Percentiles rank a stretch among this genome's conserved stretches.
phyloP scores from a whole-genome alignment of 192 early-diverging fungal species.

The Backusella australiensis region DNA sequence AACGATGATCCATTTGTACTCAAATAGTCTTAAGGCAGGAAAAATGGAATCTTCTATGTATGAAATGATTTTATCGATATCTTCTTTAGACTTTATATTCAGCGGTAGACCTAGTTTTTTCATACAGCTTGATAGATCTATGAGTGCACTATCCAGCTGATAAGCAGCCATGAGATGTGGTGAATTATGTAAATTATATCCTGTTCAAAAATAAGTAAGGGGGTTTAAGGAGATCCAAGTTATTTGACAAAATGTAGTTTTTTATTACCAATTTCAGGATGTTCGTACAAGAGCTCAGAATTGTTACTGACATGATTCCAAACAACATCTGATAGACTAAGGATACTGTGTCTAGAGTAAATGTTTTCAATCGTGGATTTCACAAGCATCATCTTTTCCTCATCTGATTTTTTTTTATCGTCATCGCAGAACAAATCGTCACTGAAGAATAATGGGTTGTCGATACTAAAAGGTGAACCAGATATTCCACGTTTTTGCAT shows the following conservation, averaged over 20 bases:
- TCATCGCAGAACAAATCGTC: constrained; percentile 80
- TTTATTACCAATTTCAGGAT: constrained; percentile 85
- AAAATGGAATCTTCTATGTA: constrained; percentile 55
- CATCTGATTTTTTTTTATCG: constrained; percentile 39
- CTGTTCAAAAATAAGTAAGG: constrained; percentile 39
- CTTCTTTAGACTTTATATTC: constrained; percentile 58
- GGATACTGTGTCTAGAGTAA: constrained; percentile 61
- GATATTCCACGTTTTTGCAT: constrained; percentile 87
- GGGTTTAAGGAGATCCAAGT: not conserved
- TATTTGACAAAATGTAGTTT: not conserved
- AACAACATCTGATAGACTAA: constrained; percentile 91
- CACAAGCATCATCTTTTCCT: constrained; percentile 60
- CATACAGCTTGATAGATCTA: constrained; percentile 65
- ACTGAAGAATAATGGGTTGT: constrained; percentile 85
- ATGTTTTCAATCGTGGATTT: constrained; percentile 52
- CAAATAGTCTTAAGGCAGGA: constrained; percentile 72
- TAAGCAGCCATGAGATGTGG: constrained; percentile 90
- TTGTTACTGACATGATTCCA: constrained; percentile 98
- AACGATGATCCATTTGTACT: constrained; percentile 82
- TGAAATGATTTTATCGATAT: constrained; percentile 66
- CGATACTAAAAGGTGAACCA: constrained; percentile 97
- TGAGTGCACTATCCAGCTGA: constrained; percentile 86
- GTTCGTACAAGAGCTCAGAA: constrained; percentile 85
- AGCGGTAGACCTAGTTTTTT: constrained; percentile 47
- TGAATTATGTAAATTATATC: constrained; percentile 94